phyloP scores from a whole-genome alignment of 2,329 filamentous ascomycete genomes.

The Rosellinia necatrix region DNA sequence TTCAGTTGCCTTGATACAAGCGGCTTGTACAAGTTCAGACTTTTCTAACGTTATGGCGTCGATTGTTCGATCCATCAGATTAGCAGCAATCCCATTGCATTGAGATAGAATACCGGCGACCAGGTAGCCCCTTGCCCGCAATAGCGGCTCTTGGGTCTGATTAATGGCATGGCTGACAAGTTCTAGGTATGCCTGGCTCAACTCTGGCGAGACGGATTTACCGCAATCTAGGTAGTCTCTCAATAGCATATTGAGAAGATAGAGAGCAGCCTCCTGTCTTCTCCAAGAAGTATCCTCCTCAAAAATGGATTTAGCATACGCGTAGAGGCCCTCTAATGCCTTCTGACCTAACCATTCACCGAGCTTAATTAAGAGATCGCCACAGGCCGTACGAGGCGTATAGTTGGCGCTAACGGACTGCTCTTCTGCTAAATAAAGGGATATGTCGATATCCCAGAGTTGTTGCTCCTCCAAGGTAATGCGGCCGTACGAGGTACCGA shows the following conservation, averaged over 20 bases:
- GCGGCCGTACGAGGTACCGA: constrained; percentile 83
- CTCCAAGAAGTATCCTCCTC: constrained; percentile 60
- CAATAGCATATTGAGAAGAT: constrained; percentile 81
- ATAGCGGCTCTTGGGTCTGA: constrained; percentile 70
- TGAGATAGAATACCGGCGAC: constrained; percentile 80
- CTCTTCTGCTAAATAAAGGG: constrained; percentile 93
- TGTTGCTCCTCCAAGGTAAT: constrained; percentile 93
- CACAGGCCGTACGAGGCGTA: constrained; percentile 88
- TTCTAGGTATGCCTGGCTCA: constrained; percentile 76
- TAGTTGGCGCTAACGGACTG: constrained; percentile 95
- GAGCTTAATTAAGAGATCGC: constrained; percentile 89
- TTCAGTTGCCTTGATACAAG: constrained; percentile 86
- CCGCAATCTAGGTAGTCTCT: constrained; percentile 81
- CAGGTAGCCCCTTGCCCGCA: constrained; percentile 85
- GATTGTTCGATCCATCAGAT: constrained; percentile 73
- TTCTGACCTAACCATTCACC: constrained; percentile 83
- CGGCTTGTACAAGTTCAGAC: constrained; percentile 88
- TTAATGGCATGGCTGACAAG: constrained; percentile 79
- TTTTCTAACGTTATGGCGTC: constrained; percentile 75
- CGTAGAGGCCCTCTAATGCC: constrained; percentile 77
- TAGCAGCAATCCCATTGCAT: constrained; percentile 65
- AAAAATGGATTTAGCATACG: constrained; percentile 77
- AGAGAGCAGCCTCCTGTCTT: constrained; percentile 79
- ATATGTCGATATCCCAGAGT: constrained; percentile 95
- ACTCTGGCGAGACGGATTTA: constrained; percentile 69